Conservation (phyloP, 2,329 filamentous ascomycete species). For the Alternaria sp. region DNA sequence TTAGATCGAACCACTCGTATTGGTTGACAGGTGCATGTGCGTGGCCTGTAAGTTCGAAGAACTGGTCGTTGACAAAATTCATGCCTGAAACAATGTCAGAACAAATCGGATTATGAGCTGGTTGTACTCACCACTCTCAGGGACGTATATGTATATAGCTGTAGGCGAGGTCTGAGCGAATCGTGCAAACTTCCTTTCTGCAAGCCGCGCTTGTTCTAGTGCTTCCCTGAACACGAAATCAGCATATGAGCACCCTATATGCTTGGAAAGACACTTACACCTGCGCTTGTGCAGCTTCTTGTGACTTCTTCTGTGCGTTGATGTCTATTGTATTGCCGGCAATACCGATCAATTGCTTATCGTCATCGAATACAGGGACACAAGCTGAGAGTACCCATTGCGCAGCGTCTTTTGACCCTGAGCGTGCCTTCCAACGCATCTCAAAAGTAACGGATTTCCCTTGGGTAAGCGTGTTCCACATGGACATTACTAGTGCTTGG, state of each 20-base stretch:
- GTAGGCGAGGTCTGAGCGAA: slow-evolving; percentile 39
- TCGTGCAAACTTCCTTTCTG: slow-evolving; percentile 38
- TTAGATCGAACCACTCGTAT: slow-evolving; percentile 28
- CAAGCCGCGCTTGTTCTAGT: slow-evolving; percentile 34
- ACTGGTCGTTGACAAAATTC: slow-evolving; percentile 43
- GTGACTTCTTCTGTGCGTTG: slow-evolving; percentile 42
- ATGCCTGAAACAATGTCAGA: slow-evolving; percentile 27
- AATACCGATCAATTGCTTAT: slow-evolving; percentile 37
- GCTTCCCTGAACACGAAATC: slow-evolving; percentile 20
- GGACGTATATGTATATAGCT: slow-evolving; percentile 39
- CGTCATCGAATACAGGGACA: slow-evolving; percentile 41
- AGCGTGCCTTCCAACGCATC: slow-evolving; percentile 44
- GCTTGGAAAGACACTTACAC: slow-evolving; percentile 2
- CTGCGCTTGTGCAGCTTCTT: slow-evolving; percentile 30
- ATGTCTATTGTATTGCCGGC: slow-evolving; percentile 47
- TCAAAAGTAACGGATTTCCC: slow-evolving; percentile 44
- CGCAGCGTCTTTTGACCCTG: slow-evolving; percentile 20
- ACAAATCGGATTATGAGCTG: background rate
- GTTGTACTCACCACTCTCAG: slow-evolving; percentile 24
- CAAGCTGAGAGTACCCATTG: slow-evolving; percentile 45
- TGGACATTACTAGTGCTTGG: slow-evolving; percentile 34
- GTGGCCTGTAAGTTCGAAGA: slow-evolving; percentile 38
- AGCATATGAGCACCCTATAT: background rate
- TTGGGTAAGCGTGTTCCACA: slow-evolving; percentile 41
- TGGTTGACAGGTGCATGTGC: slow-evolving; percentile 22